Percentiles rank a stretch among this genome's conserved stretches.
These are phyloP conservation scores for Colletotrichum orbiculare DNA, from an alignment of 2,329 filamentous ascomycete species.

Conservation along the genomic window DNA sequence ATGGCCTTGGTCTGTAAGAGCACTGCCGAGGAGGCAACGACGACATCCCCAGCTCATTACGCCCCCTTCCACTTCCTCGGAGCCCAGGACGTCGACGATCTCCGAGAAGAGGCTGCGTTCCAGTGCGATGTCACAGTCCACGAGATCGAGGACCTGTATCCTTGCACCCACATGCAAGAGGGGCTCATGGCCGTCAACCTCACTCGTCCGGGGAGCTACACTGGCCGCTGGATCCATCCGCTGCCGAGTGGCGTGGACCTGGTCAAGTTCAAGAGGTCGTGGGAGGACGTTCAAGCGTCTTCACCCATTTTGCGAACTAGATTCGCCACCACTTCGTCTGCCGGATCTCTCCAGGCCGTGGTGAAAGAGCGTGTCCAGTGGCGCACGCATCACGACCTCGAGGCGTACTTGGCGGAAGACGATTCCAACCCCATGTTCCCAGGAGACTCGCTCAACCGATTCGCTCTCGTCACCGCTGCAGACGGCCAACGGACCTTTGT, in stretches of 20 bases:
- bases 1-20: conserved; percentile 27
- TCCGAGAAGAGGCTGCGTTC: conserved; percentile 8
- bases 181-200: conserved; percentile 40
- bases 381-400: conserved; percentile 18
- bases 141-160: conserved; percentile 37
- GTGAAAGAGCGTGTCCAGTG: conserved; percentile 4
- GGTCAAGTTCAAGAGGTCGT: conserved; percentile 34
- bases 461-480: conserved; percentile 31
- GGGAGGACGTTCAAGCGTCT: conserved; percentile 35
- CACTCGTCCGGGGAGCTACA: conserved; percentile 39
- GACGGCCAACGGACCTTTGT: conserved; percentile 29
- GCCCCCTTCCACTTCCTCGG: conserved; percentile 7
- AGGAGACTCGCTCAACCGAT: conserved; percentile 38
- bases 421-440: conserved; percentile 37
- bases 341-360: conserved; percentile 62
- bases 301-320: conserved; percentile 40
- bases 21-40: background rate
- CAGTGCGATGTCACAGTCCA: conserved; percentile 14
- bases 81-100: background rate
- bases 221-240: conserved; percentile 32
- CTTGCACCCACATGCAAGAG: conserved; percentile 40
- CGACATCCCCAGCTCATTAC: background rate
- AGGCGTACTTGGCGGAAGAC: conserved; percentile 20
- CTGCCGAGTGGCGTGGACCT: conserved; percentile 30
- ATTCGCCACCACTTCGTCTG: conserved; percentile 32